A percentile compares a stretch with the other conserved stretches of the same genome.
Evolutionary conservation across 192 early-diverging fungal genomes (phyloP).

Genomic region (Pilaira anomala): DNA sequence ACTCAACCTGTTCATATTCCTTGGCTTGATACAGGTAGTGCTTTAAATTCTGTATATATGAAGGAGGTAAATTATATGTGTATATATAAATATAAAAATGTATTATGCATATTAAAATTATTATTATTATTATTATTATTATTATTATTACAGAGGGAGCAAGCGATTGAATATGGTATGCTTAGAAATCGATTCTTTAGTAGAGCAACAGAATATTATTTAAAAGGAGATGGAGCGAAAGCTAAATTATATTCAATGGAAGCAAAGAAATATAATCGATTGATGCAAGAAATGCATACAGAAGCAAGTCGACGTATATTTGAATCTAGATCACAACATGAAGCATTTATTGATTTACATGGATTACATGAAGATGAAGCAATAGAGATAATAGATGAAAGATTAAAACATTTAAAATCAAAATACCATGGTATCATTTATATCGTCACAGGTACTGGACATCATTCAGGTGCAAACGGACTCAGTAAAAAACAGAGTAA

Average conservation of each 20-base stretch:
- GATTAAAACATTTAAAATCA: slow-evolving; percentile 38
- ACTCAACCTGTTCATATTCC: slow-evolving; percentile 38
- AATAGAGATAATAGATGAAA: slow-evolving; percentile 39
- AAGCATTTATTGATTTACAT: slow-evolving; percentile 52
- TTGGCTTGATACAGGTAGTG: slow-evolving; percentile 48
- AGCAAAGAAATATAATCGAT: slow-evolving; percentile 44
- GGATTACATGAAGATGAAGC: slow-evolving; percentile 52
- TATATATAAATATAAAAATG: neutral
- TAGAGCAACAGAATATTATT: slow-evolving; percentile 40
- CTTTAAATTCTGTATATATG: slow-evolving; percentile 37
- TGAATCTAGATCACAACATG: slow-evolving; percentile 37
- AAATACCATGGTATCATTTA: slow-evolving; percentile 43
- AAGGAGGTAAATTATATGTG: slow-evolving; percentile 15
- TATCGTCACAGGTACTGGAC: slow-evolving; percentile 50
- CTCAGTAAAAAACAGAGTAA: slow-evolving; percentile 21
- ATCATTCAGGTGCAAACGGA: slow-evolving; percentile 35
- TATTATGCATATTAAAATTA: neutral
- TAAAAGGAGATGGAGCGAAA: slow-evolving; percentile 42
- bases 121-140: neutral
- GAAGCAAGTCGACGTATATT: slow-evolving; percentile 50
- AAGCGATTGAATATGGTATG: slow-evolving; percentile 47
- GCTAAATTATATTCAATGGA: slow-evolving; percentile 41
- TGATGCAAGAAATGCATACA: slow-evolving; percentile 47
- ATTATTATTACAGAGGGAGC: slow-evolving; percentile 26
- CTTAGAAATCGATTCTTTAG: slow-evolving; percentile 48